Percentiles rank a stretch among this genome's conserved stretches.
These are phyloP conservation scores for Trypethelium eluteriae DNA, from an alignment of 495 filamentous ascomycete genomes.

Conservation along the genomic window DNA sequence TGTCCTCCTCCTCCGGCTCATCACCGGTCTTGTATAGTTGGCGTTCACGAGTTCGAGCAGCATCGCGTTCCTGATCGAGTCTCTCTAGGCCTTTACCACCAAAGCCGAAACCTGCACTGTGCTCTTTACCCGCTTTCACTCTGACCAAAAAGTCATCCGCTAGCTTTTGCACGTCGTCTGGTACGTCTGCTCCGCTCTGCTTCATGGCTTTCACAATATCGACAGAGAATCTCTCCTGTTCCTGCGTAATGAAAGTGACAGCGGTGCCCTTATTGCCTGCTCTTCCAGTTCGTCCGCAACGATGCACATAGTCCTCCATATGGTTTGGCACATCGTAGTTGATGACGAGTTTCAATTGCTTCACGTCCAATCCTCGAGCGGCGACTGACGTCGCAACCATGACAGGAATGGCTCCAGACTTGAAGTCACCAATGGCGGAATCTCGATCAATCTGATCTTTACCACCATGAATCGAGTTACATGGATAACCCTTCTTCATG, in stretches of 20 bases:
- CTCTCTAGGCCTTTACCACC: constrained; percentile 91
- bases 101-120: constrained; percentile 73
- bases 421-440: constrained; percentile 92
- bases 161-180: constrained; percentile 59
- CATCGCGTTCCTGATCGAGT: constrained; percentile 83
- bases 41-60: constrained; percentile 72
- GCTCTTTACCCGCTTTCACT: constrained; percentile 86
- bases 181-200: constrained; percentile 76
- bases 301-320: constrained; percentile 95
- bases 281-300: constrained; percentile 87
- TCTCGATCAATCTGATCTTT: constrained; percentile 95
- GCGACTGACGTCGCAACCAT: constrained; percentile 94
- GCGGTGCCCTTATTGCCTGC: constrained; percentile 93
- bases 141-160: constrained; percentile 71
- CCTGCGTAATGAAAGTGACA: constrained; percentile 85
- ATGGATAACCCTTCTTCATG: constrained; percentile 83
- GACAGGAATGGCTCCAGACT: constrained; percentile 79
- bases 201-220: constrained; percentile 91
- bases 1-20: constrained; percentile 75
- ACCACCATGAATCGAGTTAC: constrained; percentile 92
- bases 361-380: constrained; percentile 90
- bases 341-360: constrained; percentile 90
- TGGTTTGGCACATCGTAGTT: constrained; percentile 98
- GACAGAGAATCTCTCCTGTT: constrained; percentile 82
- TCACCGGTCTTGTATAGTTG: constrained; percentile 86